Base-by-base conservation (phyloP, 2,329 filamentous ascomycete species). In the Aspergillus uvarum region DNA sequence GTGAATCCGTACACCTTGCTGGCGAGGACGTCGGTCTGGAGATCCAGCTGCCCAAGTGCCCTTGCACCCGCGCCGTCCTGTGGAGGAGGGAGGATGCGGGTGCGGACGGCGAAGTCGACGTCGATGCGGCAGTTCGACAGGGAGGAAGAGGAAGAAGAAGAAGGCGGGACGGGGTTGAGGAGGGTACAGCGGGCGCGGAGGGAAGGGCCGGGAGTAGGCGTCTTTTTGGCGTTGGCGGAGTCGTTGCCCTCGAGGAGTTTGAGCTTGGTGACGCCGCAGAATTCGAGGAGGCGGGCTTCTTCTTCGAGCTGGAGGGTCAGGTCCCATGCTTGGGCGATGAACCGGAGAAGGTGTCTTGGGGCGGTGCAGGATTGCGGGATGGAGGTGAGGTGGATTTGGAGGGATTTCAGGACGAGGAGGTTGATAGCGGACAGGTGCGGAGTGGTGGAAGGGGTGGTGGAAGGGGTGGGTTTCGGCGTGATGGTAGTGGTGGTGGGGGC, bases 271-370 rank as follows among this genome's bases (percentile, higher is more conserved):
- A 80, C 73, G 31, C 79, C 79, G 57, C 75, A 76, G 62, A 79
- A 77, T 61, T 74, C 75, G 14, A 81, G 73, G 65, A 79, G 73
- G 51, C 75, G 76, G 42, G 79, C 71, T 62, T 81, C 79, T 59
- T 79, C 74, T 54, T 79, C 75, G 7, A 80, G 67, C 4, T 67
- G 72, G 49, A 71, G 68, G 2, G 74, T 72, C 47, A 74, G 69
- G 61, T 77, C 70, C 79, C 79, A 81, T n/a, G 76, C 76, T 48
- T 71, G 62, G 8, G 77, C 76, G 19, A 81, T 70, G 54, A 77
- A 76, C 24, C 59, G 65, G n/a, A 81, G 70, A 22, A 81, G 67
- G 24, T 75, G 67, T 56, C 74, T 79, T 0, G 77, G 69, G 5
- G 73, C 60, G 16, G 72, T 65, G 4, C 69, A 70, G 35, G 74